Conservation (phyloP, 441 rosid species). For the Adansonia gregorii region DNA sequence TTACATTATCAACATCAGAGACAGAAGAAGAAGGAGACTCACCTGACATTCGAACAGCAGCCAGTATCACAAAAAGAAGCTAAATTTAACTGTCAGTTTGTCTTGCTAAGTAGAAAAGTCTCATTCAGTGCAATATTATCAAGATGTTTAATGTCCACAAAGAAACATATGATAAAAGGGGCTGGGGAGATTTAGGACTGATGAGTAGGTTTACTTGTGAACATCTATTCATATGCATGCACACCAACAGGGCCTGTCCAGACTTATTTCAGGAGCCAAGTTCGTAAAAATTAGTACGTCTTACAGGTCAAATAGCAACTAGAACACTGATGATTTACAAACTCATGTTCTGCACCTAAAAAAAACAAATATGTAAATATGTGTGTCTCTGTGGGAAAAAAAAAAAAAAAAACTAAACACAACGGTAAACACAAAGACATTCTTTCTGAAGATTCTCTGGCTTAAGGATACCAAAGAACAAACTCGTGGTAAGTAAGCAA, state of each 20-base stretch:
- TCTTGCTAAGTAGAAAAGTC: constrained; percentile 1
- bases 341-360: not conserved
- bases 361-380: not conserved
- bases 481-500: not conserved
- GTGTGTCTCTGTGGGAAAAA: not conserved
- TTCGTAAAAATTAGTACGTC: not conserved
- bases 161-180: not conserved
- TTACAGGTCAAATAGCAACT: constrained; percentile 1
- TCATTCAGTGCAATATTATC: constrained; percentile 23
- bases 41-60: constrained; percentile 16
- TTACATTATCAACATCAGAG: constrained; percentile 90
- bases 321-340: constrained; percentile 2
- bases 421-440: not conserved
- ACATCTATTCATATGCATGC: not conserved
- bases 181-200: constrained; percentile 9
- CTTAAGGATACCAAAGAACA: constrained; percentile 4
- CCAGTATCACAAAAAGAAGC: constrained; percentile 13
- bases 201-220: not conserved
- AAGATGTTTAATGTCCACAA: not conserved
- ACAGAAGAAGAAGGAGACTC: constrained; percentile 95
- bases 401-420: not conserved
- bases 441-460: not conserved
- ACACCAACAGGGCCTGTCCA: not conserved
- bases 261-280: not conserved
- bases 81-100: not conserved